Evolutionary conservation across 768 basidiomycete genomes (phyloP).

Genomic region (Suillus sp.): DNA sequence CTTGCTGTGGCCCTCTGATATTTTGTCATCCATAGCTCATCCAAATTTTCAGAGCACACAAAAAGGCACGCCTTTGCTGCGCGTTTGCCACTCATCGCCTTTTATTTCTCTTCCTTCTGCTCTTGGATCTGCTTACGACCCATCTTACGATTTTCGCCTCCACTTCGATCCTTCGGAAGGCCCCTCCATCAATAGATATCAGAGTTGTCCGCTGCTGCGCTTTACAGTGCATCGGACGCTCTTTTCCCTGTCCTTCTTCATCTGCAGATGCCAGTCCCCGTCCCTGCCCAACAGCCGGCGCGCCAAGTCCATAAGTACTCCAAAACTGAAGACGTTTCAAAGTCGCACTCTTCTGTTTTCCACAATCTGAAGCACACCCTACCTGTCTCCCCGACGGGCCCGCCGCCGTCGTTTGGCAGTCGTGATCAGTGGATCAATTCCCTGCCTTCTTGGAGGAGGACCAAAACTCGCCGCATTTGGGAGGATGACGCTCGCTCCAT

Average conservation of each 20-base stretch:
- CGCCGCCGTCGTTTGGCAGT: constrained; percentile 64
- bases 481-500: constrained; percentile 46
- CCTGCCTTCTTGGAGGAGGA: constrained; percentile 70
- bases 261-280: constrained; percentile 87
- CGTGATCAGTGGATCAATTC: constrained; percentile 76
- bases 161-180: constrained; percentile 44
- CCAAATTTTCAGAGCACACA: constrained; percentile 35
- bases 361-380: constrained; percentile 58
- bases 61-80: constrained; percentile 96
- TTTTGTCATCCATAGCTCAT: constrained; percentile 24
- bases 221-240: constrained; percentile 46
- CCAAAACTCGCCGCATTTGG: constrained; percentile 67
- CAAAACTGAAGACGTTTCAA: constrained; percentile 42
- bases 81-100: constrained; percentile 68
- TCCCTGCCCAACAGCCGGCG: constrained; percentile 59
- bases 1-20: constrained; percentile 6
- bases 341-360: constrained; percentile 45
- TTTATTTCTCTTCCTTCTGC: constrained; percentile 34
- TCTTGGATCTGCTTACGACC: constrained; percentile 57
- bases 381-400: constrained; percentile 59
- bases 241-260: constrained; percentile 41
- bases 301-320: constrained; percentile 68
- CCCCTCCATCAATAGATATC: constrained; percentile 44
- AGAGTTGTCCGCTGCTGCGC: constrained; percentile 40
- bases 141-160: constrained; percentile 59